A percentile compares a stretch with the other conserved stretches of the same genome.
phyloP scores from a whole-genome alignment of 2,329 filamentous ascomycete species.

The Teratosphaeria viscida region DNA sequence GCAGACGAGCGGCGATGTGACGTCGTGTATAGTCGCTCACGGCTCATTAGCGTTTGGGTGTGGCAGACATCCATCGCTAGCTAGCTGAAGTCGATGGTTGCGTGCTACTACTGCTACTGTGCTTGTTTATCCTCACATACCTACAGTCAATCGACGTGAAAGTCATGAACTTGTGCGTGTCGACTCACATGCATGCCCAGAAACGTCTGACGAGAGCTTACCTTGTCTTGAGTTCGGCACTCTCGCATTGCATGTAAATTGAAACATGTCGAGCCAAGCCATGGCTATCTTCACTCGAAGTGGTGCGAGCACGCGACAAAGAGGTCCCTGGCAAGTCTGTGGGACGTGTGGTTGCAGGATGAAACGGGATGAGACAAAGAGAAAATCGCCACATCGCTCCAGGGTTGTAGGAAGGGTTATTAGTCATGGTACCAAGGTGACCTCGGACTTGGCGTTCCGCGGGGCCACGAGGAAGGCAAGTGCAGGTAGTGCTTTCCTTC shows the following conservation, averaged over 20 bases:
- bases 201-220: background rate
- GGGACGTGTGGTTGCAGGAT: background rate
- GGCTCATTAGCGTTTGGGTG: background rate
- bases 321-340: background rate
- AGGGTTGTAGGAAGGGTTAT: background rate
- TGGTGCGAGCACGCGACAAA: background rate
- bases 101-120: background rate
- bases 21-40: background rate
- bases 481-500: background rate
- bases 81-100: background rate
- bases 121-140: constrained; percentile 1
- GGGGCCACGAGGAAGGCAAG: background rate
- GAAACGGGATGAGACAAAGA: background rate
- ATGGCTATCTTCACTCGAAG: too few relatives aligned
- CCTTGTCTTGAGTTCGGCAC: too few relatives aligned
- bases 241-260: too few relatives aligned
- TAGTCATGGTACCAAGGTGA: background rate
- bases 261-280: background rate
- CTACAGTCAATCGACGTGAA: background rate
- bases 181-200: background rate
- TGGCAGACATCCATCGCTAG: background rate
- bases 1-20: background rate
- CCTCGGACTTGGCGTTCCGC: background rate
- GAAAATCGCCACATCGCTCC: background rate
- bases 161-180: background rate